phyloP scores from a whole-genome alignment of 2,329 filamentous ascomycete genomes.

The Aspergillus glaucus region DNA sequence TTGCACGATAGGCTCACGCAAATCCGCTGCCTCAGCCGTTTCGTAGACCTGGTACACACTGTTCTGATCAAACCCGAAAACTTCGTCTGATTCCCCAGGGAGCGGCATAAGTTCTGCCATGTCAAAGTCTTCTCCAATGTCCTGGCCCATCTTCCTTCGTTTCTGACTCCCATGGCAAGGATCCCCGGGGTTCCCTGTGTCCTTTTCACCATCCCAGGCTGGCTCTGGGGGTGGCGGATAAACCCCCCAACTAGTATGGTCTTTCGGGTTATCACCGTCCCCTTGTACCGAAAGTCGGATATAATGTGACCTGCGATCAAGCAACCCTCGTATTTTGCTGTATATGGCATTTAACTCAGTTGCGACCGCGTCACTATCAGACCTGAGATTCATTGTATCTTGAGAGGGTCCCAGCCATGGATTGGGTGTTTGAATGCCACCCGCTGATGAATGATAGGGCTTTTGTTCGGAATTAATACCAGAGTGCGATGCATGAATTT shows the following conservation, averaged over 20 bases:
- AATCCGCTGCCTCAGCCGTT: constrained; percentile 54
- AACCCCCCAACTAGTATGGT: constrained; percentile 74
- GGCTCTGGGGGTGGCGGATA: constrained; percentile 90
- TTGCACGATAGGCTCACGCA: constrained; percentile 64
- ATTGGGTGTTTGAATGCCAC: constrained; percentile 53
- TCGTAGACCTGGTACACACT: constrained; percentile 93
- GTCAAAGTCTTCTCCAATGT: constrained; percentile 89
- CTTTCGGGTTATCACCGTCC: constrained; percentile 78
- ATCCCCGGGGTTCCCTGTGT: constrained; percentile 27
- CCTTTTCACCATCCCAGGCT: constrained; percentile 66
- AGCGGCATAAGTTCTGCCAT: constrained; percentile 71
- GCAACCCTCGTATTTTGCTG: constrained; percentile 79
- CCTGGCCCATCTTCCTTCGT: constrained; percentile 75
- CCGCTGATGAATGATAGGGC: constrained; percentile 45
- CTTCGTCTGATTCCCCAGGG: constrained; percentile 63
- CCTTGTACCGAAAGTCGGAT: constrained; percentile 78
- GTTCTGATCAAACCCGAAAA: constrained; percentile 70
- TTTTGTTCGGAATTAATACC: constrained; percentile 51
- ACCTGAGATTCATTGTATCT: constrained; percentile 58
- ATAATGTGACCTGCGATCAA: constrained; percentile 84
- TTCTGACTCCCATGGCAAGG: constrained; percentile 46
- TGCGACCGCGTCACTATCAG: constrained; percentile 72
- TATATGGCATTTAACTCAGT: constrained; percentile 82
- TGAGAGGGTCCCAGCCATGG: constrained; percentile 57
- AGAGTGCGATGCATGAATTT: constrained; percentile 47